A percentile compares a stretch with the other conserved stretches of the same genome.
These are phyloP conservation scores for Neonectria faginata DNA, from an alignment of 2,329 filamentous ascomycete species.

Conservation along the genomic window DNA sequence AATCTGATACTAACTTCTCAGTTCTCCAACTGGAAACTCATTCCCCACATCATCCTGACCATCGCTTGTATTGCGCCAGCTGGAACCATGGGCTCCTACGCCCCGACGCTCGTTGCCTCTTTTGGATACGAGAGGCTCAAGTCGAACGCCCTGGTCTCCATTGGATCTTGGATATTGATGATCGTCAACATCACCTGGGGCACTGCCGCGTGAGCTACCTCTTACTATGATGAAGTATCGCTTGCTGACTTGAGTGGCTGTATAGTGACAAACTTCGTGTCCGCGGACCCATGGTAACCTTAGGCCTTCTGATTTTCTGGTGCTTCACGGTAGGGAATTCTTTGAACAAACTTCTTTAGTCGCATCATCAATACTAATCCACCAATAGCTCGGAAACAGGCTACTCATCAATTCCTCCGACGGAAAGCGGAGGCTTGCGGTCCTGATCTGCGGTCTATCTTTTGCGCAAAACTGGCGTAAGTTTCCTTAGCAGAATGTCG, in stretches of 20 bases:
- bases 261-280: conserved; percentile 36
- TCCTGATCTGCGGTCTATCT: conserved; percentile 31
- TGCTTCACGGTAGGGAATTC: conserved; percentile 26
- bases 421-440: conserved; percentile 32
- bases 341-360: not conserved
- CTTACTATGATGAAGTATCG: not conserved
- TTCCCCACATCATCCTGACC: conserved; percentile 48
- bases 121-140: conserved; percentile 52
- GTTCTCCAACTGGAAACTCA: conserved; percentile 53
- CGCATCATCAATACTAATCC: conserved; percentile 2
- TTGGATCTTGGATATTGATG: conserved; percentile 51
- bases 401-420: conserved; percentile 34
- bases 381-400: conserved; percentile 32
- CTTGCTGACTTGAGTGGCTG: conserved; percentile 13
- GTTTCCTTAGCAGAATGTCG: not conserved
- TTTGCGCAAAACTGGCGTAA: conserved; percentile 40
- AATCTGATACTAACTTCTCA: conserved; percentile 27
- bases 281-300: conserved; percentile 34
- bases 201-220: conserved; percentile 19
- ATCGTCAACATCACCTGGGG: conserved; percentile 50
- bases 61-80: conserved; percentile 36
- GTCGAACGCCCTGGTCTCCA: conserved; percentile 48
- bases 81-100: conserved; percentile 36
- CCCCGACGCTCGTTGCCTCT: conserved; percentile 45
- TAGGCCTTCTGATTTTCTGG: conserved; percentile 37